Conservation (phyloP, 2,329 filamentous ascomycete genomes). For the Proliferodiscus dingleyae region DNA sequence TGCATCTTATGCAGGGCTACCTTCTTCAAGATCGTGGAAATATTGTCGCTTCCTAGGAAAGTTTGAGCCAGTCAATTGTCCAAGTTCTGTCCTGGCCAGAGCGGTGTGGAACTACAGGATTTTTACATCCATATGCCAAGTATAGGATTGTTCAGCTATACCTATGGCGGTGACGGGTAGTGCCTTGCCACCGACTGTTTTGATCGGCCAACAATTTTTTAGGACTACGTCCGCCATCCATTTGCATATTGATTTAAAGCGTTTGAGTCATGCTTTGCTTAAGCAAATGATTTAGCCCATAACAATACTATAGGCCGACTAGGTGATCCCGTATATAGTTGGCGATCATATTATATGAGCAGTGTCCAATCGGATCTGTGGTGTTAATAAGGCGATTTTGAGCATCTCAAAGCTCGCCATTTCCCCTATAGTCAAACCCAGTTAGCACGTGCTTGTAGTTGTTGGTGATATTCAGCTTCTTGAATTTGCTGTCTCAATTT, state of each 20-base stretch:
- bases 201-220: constrained; percentile 5
- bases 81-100: constrained; percentile 1
- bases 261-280: neutral
- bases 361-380: neutral
- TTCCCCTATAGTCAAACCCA: no score
- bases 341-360: neutral
- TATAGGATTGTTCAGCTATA: constrained; percentile 9
- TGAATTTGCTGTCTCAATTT: no score
- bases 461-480: no score
- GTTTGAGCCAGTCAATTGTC: constrained; percentile 3
- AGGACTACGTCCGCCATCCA: constrained; percentile 4
- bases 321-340: neutral
- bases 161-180: constrained; percentile 11
- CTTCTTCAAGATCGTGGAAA: constrained; percentile 4
- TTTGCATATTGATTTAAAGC: neutral
- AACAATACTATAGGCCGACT: no score
- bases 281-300: no score
- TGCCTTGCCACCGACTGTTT: constrained; percentile 5
- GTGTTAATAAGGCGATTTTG: no score
- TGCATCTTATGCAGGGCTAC: constrained; percentile 16
- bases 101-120: constrained; percentile 11
- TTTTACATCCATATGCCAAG: constrained; percentile 3
- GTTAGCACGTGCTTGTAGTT: no score
- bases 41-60: constrained; percentile 7
- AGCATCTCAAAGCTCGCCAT: no score